Conservation (phyloP, 2,329 filamentous ascomycete species). For the Cryoendolithus antarcticus region DNA sequence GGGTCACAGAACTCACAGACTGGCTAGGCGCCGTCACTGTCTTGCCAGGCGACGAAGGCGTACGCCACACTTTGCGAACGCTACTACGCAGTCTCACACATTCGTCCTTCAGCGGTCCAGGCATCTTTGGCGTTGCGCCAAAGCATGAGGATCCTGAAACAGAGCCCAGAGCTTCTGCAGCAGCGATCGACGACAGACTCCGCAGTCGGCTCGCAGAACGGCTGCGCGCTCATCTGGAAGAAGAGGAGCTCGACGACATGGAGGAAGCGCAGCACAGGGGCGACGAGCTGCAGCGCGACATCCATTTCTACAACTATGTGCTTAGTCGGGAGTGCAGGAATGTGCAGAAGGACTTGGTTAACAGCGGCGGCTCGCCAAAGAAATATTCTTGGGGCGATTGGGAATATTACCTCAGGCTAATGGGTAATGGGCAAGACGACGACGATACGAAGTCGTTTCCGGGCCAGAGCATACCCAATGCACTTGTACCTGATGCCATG, state of each 20-base stretch:
- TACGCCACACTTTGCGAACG: conserved; percentile 17
- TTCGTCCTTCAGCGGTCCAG: too few relatives aligned
- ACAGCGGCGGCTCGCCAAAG: conserved; percentile 23
- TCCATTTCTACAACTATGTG: conserved; percentile 40
- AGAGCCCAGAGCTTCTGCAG: background rate
- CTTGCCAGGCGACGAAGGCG: conserved; percentile 36
- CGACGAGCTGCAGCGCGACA: conserved; percentile 33
- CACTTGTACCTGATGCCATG: conserved; percentile 9
- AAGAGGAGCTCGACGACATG: background rate
- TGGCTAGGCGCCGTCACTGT: conserved; percentile 44
- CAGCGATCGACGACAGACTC: conserved; percentile 8
- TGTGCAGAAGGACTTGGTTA: conserved; percentile 32
- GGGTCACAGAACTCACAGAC: conserved; percentile 41
- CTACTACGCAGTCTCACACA: too few relatives aligned
- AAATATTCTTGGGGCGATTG: conserved; percentile 29
- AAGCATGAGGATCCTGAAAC: too few relatives aligned
- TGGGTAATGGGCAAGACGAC: conserved; percentile 33
- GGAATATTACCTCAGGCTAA: conserved; percentile 37
- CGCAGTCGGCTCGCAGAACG: conserved; percentile 14
- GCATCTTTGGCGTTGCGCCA: too few relatives aligned
- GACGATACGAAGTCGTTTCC: conserved; percentile 10
- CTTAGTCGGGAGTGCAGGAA: conserved; percentile 32
- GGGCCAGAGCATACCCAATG: conserved; percentile 16
- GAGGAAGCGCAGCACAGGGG: conserved; percentile 16
- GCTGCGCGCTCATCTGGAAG: conserved; percentile 7